Base-by-base conservation (phyloP, 495 filamentous ascomycete species). In the Geopyxis carbonaria region DNA sequence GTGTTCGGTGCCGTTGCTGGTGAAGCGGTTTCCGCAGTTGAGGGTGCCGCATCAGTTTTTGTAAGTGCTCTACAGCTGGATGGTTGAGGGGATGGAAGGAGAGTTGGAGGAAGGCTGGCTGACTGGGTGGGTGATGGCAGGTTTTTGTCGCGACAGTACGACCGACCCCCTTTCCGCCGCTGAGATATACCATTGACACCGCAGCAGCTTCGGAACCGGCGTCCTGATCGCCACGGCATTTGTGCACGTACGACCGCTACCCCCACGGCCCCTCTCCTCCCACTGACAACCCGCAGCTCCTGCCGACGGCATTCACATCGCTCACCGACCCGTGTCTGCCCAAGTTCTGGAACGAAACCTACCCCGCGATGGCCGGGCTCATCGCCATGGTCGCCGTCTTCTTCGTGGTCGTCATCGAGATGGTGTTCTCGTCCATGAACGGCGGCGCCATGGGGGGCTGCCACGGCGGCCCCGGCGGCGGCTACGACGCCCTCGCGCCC, bases 181-280 rank as follows among this genome's bases (percentile, higher is more conserved):
- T 7, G 33, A 16, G 33, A 22, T 7, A 15, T n/a, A 4, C 24
- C 36, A 27, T 39, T 39, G 22, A 39, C 36, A 4, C 8, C 4
- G 11, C 5, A 5, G 29, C 22, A 39, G 36, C 58, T 86, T 91
- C 46, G 82, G 82, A 32, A 87, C 82, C 2, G 82, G 82, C 11
- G 82, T 91, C 2, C 61, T 91, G 22, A 79, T 87, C 45, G 79
- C 82, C 23, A 86, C 82, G 11, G 81, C 82, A 32, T 89, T 91
- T 51, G 82, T 91, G 15, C 82, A 91, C 56, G 71, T 77, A 57
- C 33, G 33, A n/a, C 59, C 70, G 7, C 74, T 84, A 25, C 29
- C 15, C 5, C 24, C 36, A 25, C 21, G 21, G 5, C 36, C 4
- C 36, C 18, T 10, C 4, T 28, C 36, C 29, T n/a, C n/a, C 15